Evolutionary conservation across 2,329 filamentous ascomycete genomes (phyloP).

Genomic region (Coniochaeta sp.): DNA sequence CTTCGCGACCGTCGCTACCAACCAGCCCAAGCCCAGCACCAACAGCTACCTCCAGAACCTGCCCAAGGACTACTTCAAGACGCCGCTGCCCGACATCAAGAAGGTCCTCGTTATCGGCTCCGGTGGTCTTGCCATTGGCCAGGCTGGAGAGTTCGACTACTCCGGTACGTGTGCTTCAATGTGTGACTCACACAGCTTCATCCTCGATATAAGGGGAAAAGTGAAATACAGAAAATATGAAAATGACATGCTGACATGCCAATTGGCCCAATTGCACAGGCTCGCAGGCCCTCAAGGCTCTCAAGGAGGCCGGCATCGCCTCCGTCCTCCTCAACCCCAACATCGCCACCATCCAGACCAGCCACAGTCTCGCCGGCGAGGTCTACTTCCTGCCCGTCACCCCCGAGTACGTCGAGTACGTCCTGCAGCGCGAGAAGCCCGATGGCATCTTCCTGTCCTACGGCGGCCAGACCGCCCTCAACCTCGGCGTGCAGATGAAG

Average conservation of each 20-base stretch:
- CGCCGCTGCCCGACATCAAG: slow-evolving; percentile 71
- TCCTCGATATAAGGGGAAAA: no score
- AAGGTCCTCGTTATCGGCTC: slow-evolving; percentile 96
- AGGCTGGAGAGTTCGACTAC: slow-evolving; percentile 98
- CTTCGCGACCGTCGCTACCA: background rate
- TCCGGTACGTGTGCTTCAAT: slow-evolving; percentile 59
- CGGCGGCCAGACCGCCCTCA: slow-evolving; percentile 93
- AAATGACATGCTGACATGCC: slow-evolving; percentile 10
- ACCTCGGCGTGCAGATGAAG: slow-evolving; percentile 96
- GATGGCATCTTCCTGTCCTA: slow-evolving; percentile 98
- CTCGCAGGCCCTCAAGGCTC: slow-evolving; percentile 89
- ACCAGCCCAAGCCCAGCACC: background rate
- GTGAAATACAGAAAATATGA: no score
- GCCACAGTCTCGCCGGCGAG: slow-evolving; percentile 91
- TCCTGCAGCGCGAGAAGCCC: slow-evolving; percentile 88
- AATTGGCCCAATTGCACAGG: slow-evolving; percentile 42
- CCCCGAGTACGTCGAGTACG: slow-evolving; percentile 93
- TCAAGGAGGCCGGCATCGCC: slow-evolving; percentile 88
- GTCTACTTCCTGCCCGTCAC: slow-evolving; percentile 98
- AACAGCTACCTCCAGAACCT: slow-evolving; percentile 1
- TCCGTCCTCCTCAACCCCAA: slow-evolving; percentile 97
- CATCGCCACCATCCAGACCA: slow-evolving; percentile 96
- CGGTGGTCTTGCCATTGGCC: slow-evolving; percentile 92
- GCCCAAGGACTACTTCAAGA: slow-evolving; percentile 1
- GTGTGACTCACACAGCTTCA: background rate